These are phyloP conservation scores for Podila horticola DNA, from an alignment of 192 early-diverging fungal species.

Conservation along the genomic window DNA sequence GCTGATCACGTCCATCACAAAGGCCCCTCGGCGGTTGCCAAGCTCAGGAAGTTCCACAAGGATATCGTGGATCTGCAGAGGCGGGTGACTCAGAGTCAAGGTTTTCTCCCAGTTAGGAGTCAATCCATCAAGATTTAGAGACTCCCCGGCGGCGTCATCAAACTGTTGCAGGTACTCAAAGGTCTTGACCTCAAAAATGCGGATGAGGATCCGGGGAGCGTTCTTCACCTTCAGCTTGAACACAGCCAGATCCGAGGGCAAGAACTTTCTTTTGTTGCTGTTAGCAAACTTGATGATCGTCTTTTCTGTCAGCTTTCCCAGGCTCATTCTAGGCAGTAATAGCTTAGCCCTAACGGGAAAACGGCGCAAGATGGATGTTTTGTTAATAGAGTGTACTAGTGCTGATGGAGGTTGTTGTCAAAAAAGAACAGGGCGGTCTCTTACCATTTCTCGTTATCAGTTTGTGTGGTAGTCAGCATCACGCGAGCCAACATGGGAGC, in stretches of 20 bases:
- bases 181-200: constrained; percentile 57
- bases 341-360: constrained; percentile 15
- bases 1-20: constrained; percentile 60
- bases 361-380: no score
- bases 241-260: constrained; percentile 42
- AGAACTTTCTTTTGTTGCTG: constrained; percentile 19
- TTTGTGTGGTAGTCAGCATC: constrained; percentile 34
- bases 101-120: constrained; percentile 57
- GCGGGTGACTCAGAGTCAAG: constrained; percentile 20
- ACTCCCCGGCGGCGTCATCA: constrained; percentile 6
- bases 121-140: constrained; percentile 55
- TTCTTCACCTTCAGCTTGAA: constrained; percentile 55
- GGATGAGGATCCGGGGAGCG: constrained; percentile 42
- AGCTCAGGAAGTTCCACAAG: constrained; percentile 38
- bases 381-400: neutral
- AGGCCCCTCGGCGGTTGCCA: constrained; percentile 54
- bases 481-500: constrained; percentile 11
- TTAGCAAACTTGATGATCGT: constrained; percentile 30
- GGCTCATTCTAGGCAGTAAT: neutral
- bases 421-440: no score
- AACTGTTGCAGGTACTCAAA: constrained; percentile 51
- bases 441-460: constrained; percentile 39
- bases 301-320: constrained; percentile 13
- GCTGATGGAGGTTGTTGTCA: no score
- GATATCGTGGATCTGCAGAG: constrained; percentile 42